Evolutionary conservation across 331 rosid species (phyloP).

Genomic region (Quercus phellos): DNA sequence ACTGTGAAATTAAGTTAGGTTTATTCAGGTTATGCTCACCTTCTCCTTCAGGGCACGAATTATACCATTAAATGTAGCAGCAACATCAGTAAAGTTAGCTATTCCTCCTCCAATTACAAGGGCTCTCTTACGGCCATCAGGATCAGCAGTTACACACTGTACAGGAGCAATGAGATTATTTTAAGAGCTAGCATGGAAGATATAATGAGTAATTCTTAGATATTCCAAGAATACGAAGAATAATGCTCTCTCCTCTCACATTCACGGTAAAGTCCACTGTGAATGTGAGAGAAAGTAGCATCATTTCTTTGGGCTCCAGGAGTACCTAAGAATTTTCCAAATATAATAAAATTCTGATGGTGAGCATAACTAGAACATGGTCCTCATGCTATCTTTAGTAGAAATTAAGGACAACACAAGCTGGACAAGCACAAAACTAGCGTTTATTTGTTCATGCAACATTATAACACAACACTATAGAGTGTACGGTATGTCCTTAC

Average conservation of each 20-base stretch:
- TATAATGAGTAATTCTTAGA: not conserved
- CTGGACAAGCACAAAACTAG: not conserved
- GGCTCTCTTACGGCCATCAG: constrained; percentile 85
- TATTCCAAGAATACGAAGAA: too few species aligned
- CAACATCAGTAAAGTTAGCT: constrained; percentile 93
- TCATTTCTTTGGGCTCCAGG: too few species aligned
- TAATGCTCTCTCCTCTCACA: too few species aligned
- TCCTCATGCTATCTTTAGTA: not conserved
- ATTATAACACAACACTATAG: not conserved
- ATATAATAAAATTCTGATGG: not conserved
- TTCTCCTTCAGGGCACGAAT: constrained; percentile 91
- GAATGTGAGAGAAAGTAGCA: too few species aligned
- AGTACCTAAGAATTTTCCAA: too few species aligned
- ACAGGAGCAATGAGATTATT: constrained; percentile 22
- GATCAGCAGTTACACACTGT: constrained; percentile 88
- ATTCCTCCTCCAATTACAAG: constrained; percentile 96
- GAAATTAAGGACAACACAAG: not conserved
- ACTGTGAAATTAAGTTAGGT: not conserved
- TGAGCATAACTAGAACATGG: not conserved
- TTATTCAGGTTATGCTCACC: constrained; percentile 31
- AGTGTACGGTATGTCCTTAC: constrained; percentile 36
- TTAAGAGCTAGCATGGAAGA: not conserved
- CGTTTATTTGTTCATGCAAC: not conserved
- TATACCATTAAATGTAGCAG: constrained; percentile 90
- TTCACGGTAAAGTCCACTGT: too few species aligned